phyloP scores from a whole-genome alignment of 73 alveolate genomes.

The Blepharisma japonicum region DNA sequence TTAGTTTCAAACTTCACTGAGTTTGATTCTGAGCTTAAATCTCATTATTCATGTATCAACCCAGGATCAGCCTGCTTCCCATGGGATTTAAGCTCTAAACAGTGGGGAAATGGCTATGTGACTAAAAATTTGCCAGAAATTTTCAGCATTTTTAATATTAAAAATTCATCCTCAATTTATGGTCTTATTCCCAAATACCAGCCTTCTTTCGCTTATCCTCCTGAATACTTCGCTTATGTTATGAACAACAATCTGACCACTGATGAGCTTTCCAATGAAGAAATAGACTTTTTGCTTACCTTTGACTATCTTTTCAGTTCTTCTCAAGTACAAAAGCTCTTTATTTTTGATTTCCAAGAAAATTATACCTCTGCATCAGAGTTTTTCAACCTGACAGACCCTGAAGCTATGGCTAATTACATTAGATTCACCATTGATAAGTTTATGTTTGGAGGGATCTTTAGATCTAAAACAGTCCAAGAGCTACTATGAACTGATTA shows the following conservation, averaged over 20 bases:
- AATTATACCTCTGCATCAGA: not conserved
- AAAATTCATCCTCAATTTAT: not conserved
- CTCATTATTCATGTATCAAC: conserved; percentile 1
- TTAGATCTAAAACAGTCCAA: not conserved
- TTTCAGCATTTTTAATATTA: not conserved
- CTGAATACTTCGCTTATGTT: not conserved
- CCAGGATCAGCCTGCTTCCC: not conserved
- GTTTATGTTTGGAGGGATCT: not conserved
- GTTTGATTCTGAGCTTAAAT: conserved; percentile 15
- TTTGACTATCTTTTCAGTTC: conserved; percentile 12
- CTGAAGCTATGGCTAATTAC: not conserved
- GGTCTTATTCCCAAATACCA: no score
- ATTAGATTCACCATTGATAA: not conserved
- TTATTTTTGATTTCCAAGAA: conserved; percentile 5
- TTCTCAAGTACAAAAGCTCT: not conserved
- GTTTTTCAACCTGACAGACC: not conserved
- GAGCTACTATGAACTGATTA: not conserved
- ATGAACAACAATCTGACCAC: not conserved
- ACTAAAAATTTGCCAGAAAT: conserved; percentile 3
- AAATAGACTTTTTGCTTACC: not conserved
- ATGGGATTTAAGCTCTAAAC: not conserved
- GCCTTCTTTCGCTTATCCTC: not conserved
- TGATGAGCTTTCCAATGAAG: not conserved
- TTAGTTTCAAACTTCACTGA: not conserved
- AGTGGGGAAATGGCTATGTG: conserved; percentile 25